phyloP scores from a whole-genome alignment of 441 rosid genomes.

The Gossypium schwendimanii region DNA sequence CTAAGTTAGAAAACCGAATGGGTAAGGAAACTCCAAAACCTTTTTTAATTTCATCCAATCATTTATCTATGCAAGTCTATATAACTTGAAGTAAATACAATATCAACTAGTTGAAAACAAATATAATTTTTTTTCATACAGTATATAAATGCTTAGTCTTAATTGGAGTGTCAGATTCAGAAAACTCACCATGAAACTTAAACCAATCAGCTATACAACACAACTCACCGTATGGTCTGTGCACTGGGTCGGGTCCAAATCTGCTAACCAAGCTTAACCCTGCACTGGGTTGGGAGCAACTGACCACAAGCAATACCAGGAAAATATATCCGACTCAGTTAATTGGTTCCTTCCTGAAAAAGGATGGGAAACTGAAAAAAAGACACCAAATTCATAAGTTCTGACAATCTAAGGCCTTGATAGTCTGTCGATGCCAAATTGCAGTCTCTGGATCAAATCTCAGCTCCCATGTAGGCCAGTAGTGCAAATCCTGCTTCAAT shows the following conservation, averaged over 20 bases:
- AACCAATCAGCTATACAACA: background rate
- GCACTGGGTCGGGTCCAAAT: background rate
- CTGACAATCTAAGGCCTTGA: slow-evolving; percentile 44
- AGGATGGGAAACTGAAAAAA: background rate
- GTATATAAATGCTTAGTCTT: background rate
- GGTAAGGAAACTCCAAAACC: no score
- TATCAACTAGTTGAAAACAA: background rate
- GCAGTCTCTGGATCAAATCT: slow-evolving; percentile 73
- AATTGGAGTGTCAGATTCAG: background rate
- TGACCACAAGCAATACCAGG: background rate
- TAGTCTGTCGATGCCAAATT: slow-evolving; percentile 56
- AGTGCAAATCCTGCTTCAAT: slow-evolving; percentile 93
- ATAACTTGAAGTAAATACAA: background rate
- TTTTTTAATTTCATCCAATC: background rate
- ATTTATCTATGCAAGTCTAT: background rate
- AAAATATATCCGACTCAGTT: background rate
- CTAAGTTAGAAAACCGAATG: no score
- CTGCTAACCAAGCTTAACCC: background rate
- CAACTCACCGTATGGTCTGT: background rate
- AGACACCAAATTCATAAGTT: background rate
- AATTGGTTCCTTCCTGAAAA: background rate
- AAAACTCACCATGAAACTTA: background rate
- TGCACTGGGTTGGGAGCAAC: background rate
- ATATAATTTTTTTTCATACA: background rate
- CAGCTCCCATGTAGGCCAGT: slow-evolving; percentile 97